Evolutionary conservation across 1,284 basidiomycete species (phyloP), one percentile per base, ranked within the genome.

Genomic region (Veloporphyrellus conicus): DNA sequence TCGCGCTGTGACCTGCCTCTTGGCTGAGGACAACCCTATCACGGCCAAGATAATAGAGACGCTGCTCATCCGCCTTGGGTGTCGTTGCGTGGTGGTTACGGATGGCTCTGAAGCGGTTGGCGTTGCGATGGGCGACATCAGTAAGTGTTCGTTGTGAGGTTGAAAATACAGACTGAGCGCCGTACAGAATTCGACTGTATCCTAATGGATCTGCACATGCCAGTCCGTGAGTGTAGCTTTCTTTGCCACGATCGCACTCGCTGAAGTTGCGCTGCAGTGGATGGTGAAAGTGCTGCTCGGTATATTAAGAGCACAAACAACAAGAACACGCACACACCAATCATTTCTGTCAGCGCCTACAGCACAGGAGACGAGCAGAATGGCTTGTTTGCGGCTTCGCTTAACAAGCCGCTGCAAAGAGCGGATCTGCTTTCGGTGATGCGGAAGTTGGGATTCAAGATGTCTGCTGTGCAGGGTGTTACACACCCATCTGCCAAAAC

Each of bases 1-100:
- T 63, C 79, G 89, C 36, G 84, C 85, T 16, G 84, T 98, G 45
- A 93, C 90, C 18, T 94, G 93, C 60, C 70, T 99, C 29, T 78
- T 99, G 39, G 96, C 94, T 0, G 96, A 99, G 66, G 93, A 98
- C 63, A 99, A 99, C 63, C 95, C 95, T 1, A 96, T 94, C 59
- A 93, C 91, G 0, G 90, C 88, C 45, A 95, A 93, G 75, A 94
- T 97, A 40, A 84, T 98, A 49, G 94, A 98, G 70, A 96, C 91
- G 0, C 71, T 98, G 40, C 78, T 99, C 42, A 86, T 88, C 49
- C 84, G 93, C 36, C 78, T 98, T 54, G 95, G 95, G 1, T 97
- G 93, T 68, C 84, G 93, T 16, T 93, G 91, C 67, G 86, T 96
- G 3, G 87, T 94, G 6, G 95, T 97, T 18, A 82, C 90, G 43